Base-by-base conservation (phyloP, 495 filamentous ascomycete species). In the Terfezia boudieri region DNA sequence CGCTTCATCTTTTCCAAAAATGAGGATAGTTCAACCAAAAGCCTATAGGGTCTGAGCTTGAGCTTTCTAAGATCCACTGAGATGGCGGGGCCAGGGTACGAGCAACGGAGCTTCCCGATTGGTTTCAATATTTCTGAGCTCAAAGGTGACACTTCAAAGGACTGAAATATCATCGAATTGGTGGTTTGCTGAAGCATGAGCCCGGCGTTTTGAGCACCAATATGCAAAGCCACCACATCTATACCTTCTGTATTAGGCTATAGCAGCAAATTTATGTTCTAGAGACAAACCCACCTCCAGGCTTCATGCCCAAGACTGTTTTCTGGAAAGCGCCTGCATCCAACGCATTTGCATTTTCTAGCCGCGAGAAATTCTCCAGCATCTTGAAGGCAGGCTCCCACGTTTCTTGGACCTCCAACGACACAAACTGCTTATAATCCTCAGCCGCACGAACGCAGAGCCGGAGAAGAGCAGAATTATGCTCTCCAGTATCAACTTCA, bases 161-260 rank as follows among this genome's bases (percentile, higher is more conserved):
- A 58, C 58, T 80, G 71, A 23, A 82, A 63, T 1, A 69, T 48
- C 41, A 76, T 64, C 8, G 55, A 37, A 16, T 66, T 41, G 0
- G 58, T 46, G 0, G 50, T 38, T 38, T 58, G 64, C 2, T 66
- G 68, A 48, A 81, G 61, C 8, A 81, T 57, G 0, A 82, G 54
- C 0, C 67, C 80, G 1, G 76, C 76, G 60, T 84, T 84, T 59
- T 83, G 80, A 11, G 61, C 66, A 16, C 61, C 59, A 36, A 82
- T 66, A 52, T 79, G 63, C 11, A 78, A 57, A 0, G 67, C 59
- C 32, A 74, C 11, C 50, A 62, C 6, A 37, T 59, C 62, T 54
- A 58, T 35, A 53, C 50, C 8, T 2, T 22, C 5, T 36, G 36
- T 37, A 1, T 32, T 32, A 32, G 26, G 26, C 26, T 32, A 32